Percentiles rank a stretch among this genome's conserved stretches.
phyloP scores from a whole-genome alignment of 2,329 filamentous ascomycete species.

The Colletotrichum tofieldiae region DNA sequence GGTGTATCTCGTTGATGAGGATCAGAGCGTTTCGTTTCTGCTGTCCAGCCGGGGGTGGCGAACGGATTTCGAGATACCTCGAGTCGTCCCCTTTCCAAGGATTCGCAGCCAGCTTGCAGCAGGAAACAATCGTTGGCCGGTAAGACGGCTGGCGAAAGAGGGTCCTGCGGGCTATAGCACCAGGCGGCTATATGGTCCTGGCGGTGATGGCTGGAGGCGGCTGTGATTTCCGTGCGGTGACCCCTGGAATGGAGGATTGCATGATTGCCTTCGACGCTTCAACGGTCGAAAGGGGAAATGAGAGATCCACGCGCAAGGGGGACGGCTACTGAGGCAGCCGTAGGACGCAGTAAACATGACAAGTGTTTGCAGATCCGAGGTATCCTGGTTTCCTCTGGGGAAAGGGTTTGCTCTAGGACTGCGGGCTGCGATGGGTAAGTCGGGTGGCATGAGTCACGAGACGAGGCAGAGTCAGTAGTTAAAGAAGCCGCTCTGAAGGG shows the following conservation, averaged over 20 bases:
- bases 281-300: background rate
- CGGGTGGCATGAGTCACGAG: background rate
- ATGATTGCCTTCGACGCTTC: background rate
- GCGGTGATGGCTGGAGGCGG: slow-evolving; percentile 15
- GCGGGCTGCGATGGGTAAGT: slow-evolving; percentile 6
- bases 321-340: background rate
- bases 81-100: background rate
- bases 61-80: slow-evolving; percentile 12
- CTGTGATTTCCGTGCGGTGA: slow-evolving; percentile 4
- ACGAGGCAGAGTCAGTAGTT: background rate
- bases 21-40: slow-evolving; percentile 35
- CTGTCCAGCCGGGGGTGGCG: background rate
- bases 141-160: slow-evolving; percentile 20
- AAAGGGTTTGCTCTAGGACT: background rate
- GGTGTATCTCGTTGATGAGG: background rate
- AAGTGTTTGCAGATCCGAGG: slow-evolving; percentile 6
- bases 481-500: background rate
- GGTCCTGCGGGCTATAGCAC: slow-evolving; percentile 18
- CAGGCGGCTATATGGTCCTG: slow-evolving; percentile 17
- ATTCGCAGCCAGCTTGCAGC: background rate
- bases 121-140: slow-evolving; percentile 17
- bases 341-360: background rate
- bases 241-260: background rate
- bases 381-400: background rate
- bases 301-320: slow-evolving; percentile 26